Evolutionary conservation across 2,329 filamentous ascomycete genomes (phyloP).

Genomic region (Calycina marina): DNA sequence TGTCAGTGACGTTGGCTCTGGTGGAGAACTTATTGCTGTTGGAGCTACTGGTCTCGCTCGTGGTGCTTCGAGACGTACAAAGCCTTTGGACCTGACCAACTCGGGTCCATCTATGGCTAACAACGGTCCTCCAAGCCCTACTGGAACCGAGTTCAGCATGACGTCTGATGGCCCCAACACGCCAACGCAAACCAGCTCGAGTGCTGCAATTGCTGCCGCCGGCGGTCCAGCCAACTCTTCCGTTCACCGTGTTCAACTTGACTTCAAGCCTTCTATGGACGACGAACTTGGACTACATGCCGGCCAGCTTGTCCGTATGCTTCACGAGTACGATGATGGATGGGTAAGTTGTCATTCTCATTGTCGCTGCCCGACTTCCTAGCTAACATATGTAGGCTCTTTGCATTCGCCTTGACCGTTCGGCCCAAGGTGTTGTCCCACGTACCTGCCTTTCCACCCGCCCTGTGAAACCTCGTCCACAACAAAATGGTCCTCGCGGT

Average conservation of each 20-base stretch:
- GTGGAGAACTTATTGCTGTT: constrained; percentile 21
- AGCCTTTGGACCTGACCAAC: constrained; percentile 37
- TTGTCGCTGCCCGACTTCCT: background rate
- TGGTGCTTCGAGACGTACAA: constrained; percentile 41
- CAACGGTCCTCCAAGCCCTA: constrained; percentile 42
- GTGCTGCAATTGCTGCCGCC: constrained; percentile 46
- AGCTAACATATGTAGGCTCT: constrained; percentile 50
- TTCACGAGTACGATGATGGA: constrained; percentile 96
- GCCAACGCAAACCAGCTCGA: constrained; percentile 28
- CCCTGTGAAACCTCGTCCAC: constrained; percentile 46
- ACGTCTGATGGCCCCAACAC: constrained; percentile 36
- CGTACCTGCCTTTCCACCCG: constrained; percentile 86
- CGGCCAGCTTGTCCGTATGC: constrained; percentile 72
- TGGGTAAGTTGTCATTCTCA: constrained; percentile 51
- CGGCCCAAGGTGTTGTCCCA: constrained; percentile 82
- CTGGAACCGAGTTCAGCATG: constrained; percentile 48
- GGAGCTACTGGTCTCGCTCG: constrained; percentile 28
- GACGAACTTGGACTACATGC: constrained; percentile 75
- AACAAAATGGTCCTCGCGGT: constrained; percentile 18
- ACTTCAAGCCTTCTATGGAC: constrained; percentile 83
- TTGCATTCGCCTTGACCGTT: constrained; percentile 79
- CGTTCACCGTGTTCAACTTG: constrained; percentile 85
- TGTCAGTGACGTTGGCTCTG: constrained; percentile 25
- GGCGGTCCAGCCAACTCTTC: constrained; percentile 44
- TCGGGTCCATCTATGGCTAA: constrained; percentile 20